These are phyloP conservation scores for Polygonum aviculare DNA, from an alignment of 148 eudicot species.

Conservation along the genomic window DNA sequence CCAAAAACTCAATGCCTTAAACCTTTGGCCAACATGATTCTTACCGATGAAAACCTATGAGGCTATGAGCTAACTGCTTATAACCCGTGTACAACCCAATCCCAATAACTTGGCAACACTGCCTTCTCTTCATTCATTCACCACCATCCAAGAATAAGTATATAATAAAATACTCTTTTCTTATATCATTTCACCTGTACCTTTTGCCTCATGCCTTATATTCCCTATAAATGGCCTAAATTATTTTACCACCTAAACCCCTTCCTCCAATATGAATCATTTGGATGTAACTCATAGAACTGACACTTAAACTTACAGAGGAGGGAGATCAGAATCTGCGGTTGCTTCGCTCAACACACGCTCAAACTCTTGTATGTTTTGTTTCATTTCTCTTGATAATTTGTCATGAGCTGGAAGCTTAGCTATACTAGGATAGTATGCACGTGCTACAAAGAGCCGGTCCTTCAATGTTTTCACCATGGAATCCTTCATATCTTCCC, in stretches of 20 bases:
- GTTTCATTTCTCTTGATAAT: slow-evolving; percentile 71
- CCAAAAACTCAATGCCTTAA: neutral
- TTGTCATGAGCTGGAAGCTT: slow-evolving; percentile 73
- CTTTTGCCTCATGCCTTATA: neutral
- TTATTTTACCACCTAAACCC: neutral
- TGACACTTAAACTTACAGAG: slow-evolving; percentile 41
- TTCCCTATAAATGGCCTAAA: neutral
- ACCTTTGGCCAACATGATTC: neutral
- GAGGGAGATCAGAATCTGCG: slow-evolving; percentile 84
- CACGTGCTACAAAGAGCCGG: slow-evolving; percentile 80
- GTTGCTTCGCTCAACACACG: slow-evolving; percentile 76
- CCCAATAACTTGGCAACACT: neutral
- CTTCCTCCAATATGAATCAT: neutral
- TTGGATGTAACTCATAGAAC: neutral
- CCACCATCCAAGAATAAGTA: neutral
- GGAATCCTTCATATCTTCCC: slow-evolving; percentile 65
- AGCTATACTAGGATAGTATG: slow-evolving; percentile 97
- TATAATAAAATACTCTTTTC: neutral
- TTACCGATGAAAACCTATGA: neutral
- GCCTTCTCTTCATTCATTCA: neutral
- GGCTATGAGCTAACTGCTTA: neutral
- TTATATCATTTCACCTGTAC: neutral
- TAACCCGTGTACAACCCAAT: neutral
- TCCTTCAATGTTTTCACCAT: slow-evolving; percentile 82
- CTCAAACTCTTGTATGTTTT: slow-evolving; percentile 95